These are phyloP conservation scores for Westerdykella sp. DNA, from an alignment of 2,329 filamentous ascomycete species.

Conservation along the genomic window DNA sequence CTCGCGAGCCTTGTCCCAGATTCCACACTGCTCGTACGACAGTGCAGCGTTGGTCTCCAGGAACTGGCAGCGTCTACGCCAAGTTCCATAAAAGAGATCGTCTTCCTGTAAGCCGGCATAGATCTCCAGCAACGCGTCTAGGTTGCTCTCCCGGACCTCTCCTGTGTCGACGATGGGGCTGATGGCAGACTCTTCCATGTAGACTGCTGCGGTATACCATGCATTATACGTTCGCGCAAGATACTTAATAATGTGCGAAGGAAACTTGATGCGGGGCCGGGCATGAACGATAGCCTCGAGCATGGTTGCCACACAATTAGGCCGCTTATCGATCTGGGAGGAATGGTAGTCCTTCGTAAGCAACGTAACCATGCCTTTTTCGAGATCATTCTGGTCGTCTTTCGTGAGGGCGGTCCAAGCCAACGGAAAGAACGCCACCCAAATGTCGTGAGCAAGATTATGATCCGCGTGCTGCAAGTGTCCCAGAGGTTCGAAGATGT, in stretches of 20 bases:
- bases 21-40: slow-evolving; percentile 96
- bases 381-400: slow-evolving; percentile 84
- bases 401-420: slow-evolving; percentile 84
- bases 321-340: slow-evolving; percentile 86
- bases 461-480: slow-evolving; percentile 89
- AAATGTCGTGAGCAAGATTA: slow-evolving; percentile 78
- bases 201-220: slow-evolving; percentile 91
- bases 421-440: slow-evolving; percentile 85
- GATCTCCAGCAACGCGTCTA: slow-evolving; percentile 90
- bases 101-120: slow-evolving; percentile 90
- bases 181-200: slow-evolving; percentile 84
- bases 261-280: slow-evolving; percentile 82
- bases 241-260: slow-evolving; percentile 93
- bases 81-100: slow-evolving; percentile 95
- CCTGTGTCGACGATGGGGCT: slow-evolving; percentile 78
- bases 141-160: slow-evolving; percentile 81
- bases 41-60: slow-evolving; percentile 95
- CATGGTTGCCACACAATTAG: slow-evolving; percentile 90
- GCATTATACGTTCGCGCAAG: slow-evolving; percentile 89
- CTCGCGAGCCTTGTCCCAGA: slow-evolving; percentile 98
- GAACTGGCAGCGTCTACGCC: slow-evolving; percentile 90
- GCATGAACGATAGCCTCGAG: slow-evolving; percentile 81
- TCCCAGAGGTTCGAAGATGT: slow-evolving; percentile 80
- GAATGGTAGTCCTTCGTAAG: slow-evolving; percentile 94
- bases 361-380: slow-evolving; percentile 83